phyloP scores from a whole-genome alignment of 2,329 filamentous ascomycete genomes.

The Intubia oerlemansii region DNA sequence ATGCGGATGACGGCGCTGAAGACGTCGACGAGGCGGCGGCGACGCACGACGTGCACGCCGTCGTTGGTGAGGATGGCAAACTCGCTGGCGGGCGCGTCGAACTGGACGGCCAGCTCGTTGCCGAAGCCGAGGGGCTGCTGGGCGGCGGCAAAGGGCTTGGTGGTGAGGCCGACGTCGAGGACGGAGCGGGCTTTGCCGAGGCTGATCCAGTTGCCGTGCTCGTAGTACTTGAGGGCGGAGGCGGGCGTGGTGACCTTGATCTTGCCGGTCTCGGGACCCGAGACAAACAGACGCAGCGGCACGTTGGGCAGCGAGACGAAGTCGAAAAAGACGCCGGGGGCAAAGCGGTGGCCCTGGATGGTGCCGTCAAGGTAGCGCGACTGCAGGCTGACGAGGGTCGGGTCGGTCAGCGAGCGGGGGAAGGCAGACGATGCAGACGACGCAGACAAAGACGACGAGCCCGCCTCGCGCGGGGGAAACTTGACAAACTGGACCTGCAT shows the following conservation, averaged over 20 bases:
- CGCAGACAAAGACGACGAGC: too few species aligned
- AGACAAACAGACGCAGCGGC: slow-evolving; percentile 46
- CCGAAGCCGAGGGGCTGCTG: slow-evolving; percentile 59
- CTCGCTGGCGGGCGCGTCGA: slow-evolving; percentile 62
- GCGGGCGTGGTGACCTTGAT: slow-evolving; percentile 39
- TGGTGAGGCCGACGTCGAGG: slow-evolving; percentile 61
- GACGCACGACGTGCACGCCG: slow-evolving; percentile 68
- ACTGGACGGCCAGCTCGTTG: slow-evolving; percentile 92
- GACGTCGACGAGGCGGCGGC: slow-evolving; percentile 73
- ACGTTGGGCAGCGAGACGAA: slow-evolving; percentile 22
- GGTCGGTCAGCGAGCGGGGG: slow-evolving; percentile 16
- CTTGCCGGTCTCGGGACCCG: slow-evolving; percentile 72
- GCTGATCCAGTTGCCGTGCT: slow-evolving; percentile 62
- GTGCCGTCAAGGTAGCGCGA: slow-evolving; percentile 27
- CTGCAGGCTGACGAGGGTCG: slow-evolving; percentile 20
- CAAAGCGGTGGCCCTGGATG: slow-evolving; percentile 37
- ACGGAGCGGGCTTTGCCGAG: slow-evolving; percentile 42
- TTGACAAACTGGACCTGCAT: slow-evolving; percentile 98
- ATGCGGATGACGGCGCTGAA: slow-evolving; percentile 66
- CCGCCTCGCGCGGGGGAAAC: slow-evolving; percentile 48
- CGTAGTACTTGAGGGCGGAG: slow-evolving; percentile 41
- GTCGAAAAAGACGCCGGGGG: slow-evolving; percentile 81
- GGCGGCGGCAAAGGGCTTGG: slow-evolving; percentile 48
- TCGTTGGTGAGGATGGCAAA: slow-evolving; percentile 82
- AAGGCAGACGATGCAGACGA: too few species aligned